A percentile compares a stretch with the other conserved stretches of the same genome.
Evolutionary conservation across 768 basidiomycete species (phyloP).

Genomic region (Phaffia tasmanica): DNA sequence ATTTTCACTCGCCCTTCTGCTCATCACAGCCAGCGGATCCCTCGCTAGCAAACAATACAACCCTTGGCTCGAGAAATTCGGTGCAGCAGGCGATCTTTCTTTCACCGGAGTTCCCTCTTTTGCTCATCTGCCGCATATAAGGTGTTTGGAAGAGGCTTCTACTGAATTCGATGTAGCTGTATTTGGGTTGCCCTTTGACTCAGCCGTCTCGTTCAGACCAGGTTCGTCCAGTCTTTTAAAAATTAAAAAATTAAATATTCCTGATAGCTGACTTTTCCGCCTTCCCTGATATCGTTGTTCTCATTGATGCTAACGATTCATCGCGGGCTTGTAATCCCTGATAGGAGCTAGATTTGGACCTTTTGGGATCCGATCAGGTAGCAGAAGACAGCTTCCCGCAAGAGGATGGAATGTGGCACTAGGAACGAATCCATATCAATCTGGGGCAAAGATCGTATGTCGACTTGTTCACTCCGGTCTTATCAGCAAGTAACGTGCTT

Average conservation of each 20-base stretch:
- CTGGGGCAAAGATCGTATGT: conserved; percentile 13
- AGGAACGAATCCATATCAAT: conserved; percentile 18
- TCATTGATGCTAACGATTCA: conserved; percentile 17
- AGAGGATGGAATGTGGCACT: conserved; percentile 19
- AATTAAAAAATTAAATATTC: conserved; percentile 52
- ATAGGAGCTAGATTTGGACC: conserved; percentile 83
- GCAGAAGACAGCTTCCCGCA: conserved; percentile 38
- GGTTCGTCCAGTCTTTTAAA: conserved; percentile 53
- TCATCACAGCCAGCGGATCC: no score
- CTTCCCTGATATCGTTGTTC: not conserved
- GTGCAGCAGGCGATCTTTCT: conserved; percentile 56
- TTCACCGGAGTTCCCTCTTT: conserved; percentile 76
- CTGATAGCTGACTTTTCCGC: not conserved
- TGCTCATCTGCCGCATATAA: conserved; percentile 64
- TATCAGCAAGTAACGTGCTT: not conserved
- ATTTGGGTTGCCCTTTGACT: conserved; percentile 41
- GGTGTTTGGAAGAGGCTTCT: conserved; percentile 53
- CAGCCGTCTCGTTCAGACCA: conserved; percentile 33
- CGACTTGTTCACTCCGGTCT: not conserved
- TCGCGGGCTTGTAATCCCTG: not conserved
- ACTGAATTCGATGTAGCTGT: conserved; percentile 61
- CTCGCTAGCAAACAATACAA: not conserved
- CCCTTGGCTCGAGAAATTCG: conserved; percentile 47
- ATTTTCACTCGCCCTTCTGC: no score
- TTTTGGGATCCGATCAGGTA: conserved; percentile 68